phyloP scores from a whole-genome alignment of 345 rosid genomes.

The Viola odorata region DNA sequence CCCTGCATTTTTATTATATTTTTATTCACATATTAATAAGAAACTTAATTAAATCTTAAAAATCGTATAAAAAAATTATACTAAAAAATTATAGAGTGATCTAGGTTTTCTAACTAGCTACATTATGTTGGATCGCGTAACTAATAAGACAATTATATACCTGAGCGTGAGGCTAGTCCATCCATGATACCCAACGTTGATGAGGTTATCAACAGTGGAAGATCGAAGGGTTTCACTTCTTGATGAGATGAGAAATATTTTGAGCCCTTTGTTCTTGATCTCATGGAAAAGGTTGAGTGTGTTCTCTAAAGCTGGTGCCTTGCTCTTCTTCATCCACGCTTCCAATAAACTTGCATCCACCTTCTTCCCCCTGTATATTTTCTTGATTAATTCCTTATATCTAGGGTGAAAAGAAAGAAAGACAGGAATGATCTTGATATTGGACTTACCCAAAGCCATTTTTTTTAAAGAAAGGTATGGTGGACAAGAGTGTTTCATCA shows the following conservation, averaged over 20 bases:
- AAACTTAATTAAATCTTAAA: no score
- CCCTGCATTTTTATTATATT: conserved; percentile 27
- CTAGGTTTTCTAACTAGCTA: not conserved
- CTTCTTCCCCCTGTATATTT: conserved; percentile 53
- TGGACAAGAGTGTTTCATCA: conserved; percentile 70
- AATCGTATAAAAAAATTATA: not conserved
- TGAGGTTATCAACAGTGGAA: conserved; percentile 72
- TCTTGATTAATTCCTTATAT: not conserved
- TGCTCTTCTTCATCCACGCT: conserved; percentile 52
- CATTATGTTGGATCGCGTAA: not conserved
- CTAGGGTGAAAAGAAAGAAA: not conserved
- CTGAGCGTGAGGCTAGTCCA: conserved; percentile 69
- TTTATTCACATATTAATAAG: no score
- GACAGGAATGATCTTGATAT: not conserved
- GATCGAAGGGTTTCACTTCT: conserved; percentile 66
- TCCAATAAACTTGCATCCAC: conserved; percentile 48
- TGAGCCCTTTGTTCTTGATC: conserved; percentile 55
- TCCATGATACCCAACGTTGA: conserved; percentile 74
- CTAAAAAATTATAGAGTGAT: not conserved
- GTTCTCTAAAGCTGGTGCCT: conserved; percentile 62
- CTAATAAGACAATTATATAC: conserved; percentile 17
- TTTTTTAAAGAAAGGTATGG: conserved; percentile 61
- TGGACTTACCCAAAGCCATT: conserved; percentile 51
- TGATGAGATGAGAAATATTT: conserved; percentile 74
- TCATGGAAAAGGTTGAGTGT: conserved; percentile 50